Evolutionary conservation across 2,329 filamentous ascomycete species (phyloP).

Genomic region (Trichoderma hamatum): DNA sequence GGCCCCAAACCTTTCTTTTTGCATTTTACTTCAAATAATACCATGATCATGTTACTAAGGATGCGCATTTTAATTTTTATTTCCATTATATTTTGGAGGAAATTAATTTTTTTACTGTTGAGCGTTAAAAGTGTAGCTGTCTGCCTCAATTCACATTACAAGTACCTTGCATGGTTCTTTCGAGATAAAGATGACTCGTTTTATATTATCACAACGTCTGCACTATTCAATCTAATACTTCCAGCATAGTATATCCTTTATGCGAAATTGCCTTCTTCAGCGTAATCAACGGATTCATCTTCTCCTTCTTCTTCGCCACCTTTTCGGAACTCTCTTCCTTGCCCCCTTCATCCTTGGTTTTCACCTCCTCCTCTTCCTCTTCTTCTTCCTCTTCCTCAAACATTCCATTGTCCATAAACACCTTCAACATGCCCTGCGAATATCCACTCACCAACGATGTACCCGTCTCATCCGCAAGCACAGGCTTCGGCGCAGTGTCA

Average conservation of each 20-base stretch:
- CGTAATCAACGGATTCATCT: slow-evolving; percentile 47
- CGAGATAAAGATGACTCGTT: not conserved
- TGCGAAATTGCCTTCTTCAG: slow-evolving; percentile 57
- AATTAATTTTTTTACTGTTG: not conserved
- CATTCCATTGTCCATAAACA: slow-evolving; percentile 55
- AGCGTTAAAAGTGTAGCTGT: too few relatives aligned
- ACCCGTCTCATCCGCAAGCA: slow-evolving; percentile 48
- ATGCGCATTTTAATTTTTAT: not conserved
- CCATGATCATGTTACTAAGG: not conserved
- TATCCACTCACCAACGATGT: slow-evolving; percentile 59
- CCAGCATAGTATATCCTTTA: slow-evolving; percentile 58
- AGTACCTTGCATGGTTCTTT: not conserved
- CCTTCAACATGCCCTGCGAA: slow-evolving; percentile 60
- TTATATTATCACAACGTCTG: not conserved
- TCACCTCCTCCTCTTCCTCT: slow-evolving; percentile 17
- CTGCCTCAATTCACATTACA: not conserved
- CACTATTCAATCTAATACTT: slow-evolving; percentile 53
- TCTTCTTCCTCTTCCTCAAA: slow-evolving; percentile 44
- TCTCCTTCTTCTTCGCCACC: slow-evolving; percentile 39
- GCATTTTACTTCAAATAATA: slow-evolving; percentile 26
- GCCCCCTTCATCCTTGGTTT: not conserved
- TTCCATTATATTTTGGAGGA: not conserved
- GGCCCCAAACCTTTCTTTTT: slow-evolving; percentile 30
- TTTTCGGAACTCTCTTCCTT: not conserved
- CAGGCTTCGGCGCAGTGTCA: slow-evolving; percentile 51